Base-by-base conservation (phyloP, 2,329 filamentous ascomycete genomes). In the Arachnomyces sp. region DNA sequence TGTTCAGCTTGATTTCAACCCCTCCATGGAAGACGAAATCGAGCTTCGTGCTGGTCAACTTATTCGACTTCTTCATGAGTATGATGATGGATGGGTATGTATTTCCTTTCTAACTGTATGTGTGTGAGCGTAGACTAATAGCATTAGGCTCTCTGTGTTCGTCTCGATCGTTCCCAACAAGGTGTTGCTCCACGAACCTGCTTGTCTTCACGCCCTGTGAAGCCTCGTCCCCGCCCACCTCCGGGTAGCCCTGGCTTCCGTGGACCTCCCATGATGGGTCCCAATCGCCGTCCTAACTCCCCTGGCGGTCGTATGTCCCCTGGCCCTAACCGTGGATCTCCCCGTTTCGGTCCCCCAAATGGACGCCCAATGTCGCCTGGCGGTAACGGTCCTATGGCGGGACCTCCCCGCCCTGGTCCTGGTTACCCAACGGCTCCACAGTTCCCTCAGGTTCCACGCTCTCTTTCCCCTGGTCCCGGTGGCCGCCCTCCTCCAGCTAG, bases 51-150 rank as follows among this genome's bases (percentile, higher is more conserved):
- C 82, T 43, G 92, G 92, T 38, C 81, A 93, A 47, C 72, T 98
- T 36, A 86, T 96, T 37, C 78, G 90, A 48, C 71, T 98, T 48
- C 72, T 96, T 38, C 90, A 96, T 57, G 89, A 94, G 65, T 98
- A 96, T 55, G 92, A 98, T 58, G 92, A 98, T 65, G 92, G 92
- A 55, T 98, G 92, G 92, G 85, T 90, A 76, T 75, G 84, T 74
- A 25, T 12, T 41, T 36, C 28, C 13, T 7, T 29, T 28, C 15
- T 17, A 7, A 7, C 15, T 34, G 11, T 18, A 25, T 31, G 42
- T 36, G 40, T 44, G 52, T 57, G 51, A 59, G 44, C 38, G 33
- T 50, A 60, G 64, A 61, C 66, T 55, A 52, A 53, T 43, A 39
- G 38, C 15, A 43, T 38, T 49, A 89, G 85, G 86, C 89, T 56